Evolutionary conservation across 352 stramenopile genomes (phyloP).

Genomic region (Pythium periplocum): DNA sequence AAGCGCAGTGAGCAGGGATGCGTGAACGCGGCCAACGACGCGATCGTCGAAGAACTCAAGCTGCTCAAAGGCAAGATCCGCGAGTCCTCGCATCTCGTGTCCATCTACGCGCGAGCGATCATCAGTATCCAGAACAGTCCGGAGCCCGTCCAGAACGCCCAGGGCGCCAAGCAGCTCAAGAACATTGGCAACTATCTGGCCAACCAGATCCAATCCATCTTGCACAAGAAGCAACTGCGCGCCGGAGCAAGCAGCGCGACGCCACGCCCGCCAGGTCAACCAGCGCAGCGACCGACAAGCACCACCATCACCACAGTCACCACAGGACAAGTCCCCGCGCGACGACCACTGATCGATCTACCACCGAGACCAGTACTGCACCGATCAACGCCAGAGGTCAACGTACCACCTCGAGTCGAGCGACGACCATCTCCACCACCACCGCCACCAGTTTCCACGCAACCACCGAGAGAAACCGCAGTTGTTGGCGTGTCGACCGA

Average conservation of each 20-base stretch:
- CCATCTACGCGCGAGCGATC: conserved; percentile 69
- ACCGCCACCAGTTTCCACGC: neutral
- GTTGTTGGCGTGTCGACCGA: conserved; percentile 49
- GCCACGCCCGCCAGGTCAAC: no score
- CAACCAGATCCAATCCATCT: conserved; percentile 77
- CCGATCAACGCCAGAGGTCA: no score
- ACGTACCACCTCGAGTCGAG: no score
- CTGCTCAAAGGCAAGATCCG: conserved; percentile 43
- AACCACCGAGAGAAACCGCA: conserved; percentile 21
- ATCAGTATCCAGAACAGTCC: conserved; percentile 53
- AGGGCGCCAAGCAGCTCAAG: conserved; percentile 57
- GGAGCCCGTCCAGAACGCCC: conserved; percentile 33
- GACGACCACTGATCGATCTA: neutral
- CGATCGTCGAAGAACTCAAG: conserved; percentile 68
- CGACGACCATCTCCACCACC: neutral
- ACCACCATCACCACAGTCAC: no score
- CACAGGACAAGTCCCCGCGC: no score
- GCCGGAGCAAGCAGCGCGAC: no score
- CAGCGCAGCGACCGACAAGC: no score
- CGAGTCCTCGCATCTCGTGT: conserved; percentile 58
- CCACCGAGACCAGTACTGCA: neutral
- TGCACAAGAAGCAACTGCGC: conserved; percentile 33
- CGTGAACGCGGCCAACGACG: conserved; percentile 51
- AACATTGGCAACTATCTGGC: conserved; percentile 84
- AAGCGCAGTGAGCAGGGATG: conserved; percentile 46